phyloP scores from a whole-genome alignment of 176 grass and related monocot species.

The Carex littledalei region DNA sequence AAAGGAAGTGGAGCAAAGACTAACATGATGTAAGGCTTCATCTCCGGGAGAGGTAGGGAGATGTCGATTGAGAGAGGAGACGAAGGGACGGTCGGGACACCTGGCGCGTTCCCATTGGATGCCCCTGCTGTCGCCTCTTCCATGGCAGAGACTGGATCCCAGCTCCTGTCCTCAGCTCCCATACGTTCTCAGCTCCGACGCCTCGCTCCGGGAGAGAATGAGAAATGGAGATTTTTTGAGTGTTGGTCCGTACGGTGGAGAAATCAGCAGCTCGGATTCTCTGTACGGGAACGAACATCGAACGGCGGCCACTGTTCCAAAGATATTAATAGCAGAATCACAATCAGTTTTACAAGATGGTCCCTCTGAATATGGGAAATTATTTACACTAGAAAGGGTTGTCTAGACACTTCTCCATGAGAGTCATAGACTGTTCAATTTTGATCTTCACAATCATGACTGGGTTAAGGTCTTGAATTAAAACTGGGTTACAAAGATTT shows the following conservation, averaged over 20 bases:
- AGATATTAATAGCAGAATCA: not conserved
- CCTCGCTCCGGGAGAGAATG: not conserved
- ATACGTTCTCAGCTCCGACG: not conserved
- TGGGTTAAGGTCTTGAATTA: too few relatives aligned
- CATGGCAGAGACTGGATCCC: constrained; percentile 23
- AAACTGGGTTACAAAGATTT: not conserved
- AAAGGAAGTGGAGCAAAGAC: not conserved
- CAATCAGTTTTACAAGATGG: not conserved
- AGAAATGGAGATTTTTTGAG: not conserved
- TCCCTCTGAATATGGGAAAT: not conserved
- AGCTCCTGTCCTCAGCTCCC: constrained; percentile 1
- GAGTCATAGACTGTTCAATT: not conserved
- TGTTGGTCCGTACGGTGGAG: not conserved
- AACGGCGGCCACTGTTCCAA: not conserved
- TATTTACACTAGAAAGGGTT: not conserved
- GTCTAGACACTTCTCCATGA: not conserved
- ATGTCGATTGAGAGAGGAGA: constrained; percentile 53
- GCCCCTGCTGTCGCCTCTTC: not conserved
- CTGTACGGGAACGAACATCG: not conserved
- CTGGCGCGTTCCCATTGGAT: not conserved
- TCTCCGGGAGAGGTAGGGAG: constrained; percentile 56
- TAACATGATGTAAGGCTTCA: constrained; percentile 72
- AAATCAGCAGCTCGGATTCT: not conserved
- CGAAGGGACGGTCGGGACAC: constrained; percentile 37
- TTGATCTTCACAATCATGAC: not conserved